Evolutionary conservation across 805 yeast genomes (phyloP).

Genomic region (Jamesozyma hellenica): DNA sequence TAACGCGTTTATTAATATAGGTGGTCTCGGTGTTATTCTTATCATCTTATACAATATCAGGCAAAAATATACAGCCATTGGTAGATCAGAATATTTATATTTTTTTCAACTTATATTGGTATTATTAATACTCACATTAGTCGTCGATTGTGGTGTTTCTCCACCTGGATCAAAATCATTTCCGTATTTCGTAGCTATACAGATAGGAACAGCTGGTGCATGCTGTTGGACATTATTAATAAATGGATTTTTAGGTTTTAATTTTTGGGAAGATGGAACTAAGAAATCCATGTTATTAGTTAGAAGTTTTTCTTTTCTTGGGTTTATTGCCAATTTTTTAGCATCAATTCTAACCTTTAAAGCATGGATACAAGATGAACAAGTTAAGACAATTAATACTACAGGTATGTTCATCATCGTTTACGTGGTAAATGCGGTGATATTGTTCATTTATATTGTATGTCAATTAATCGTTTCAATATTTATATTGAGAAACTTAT

Average conservation of each 20-base stretch:
- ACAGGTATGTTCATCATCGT: conserved; percentile 59
- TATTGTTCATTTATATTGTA: conserved; percentile 50
- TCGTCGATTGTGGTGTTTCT: conserved; percentile 86
- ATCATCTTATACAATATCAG: conserved; percentile 70
- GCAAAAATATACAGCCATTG: conserved; percentile 88
- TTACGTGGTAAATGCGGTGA: conserved; percentile 61
- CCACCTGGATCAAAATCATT: conserved; percentile 74
- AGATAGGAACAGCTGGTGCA: conserved; percentile 63
- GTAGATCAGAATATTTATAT: conserved; percentile 74
- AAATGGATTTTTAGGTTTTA: conserved; percentile 75
- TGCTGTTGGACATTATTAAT: conserved; percentile 59
- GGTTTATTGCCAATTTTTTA: conserved; percentile 58
- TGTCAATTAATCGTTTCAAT: conserved; percentile 62
- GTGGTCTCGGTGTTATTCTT: conserved; percentile 51
- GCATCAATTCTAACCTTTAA: conserved; percentile 66
- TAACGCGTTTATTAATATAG: conserved; percentile 75
- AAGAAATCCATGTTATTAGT: conserved; percentile 47
- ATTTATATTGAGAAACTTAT: conserved; percentile 59
- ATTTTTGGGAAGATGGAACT: conserved; percentile 93
- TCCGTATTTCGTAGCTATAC: conserved; percentile 76
- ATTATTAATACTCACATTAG: conserved; percentile 52
- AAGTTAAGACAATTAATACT: conserved; percentile 43
- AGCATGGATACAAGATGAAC: conserved; percentile 40
- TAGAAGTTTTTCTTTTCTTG: conserved; percentile 40
- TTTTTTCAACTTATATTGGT: conserved; percentile 54